Base-by-base conservation (phyloP, 257 asterid species). In the Scutellaria minor region DNA sequence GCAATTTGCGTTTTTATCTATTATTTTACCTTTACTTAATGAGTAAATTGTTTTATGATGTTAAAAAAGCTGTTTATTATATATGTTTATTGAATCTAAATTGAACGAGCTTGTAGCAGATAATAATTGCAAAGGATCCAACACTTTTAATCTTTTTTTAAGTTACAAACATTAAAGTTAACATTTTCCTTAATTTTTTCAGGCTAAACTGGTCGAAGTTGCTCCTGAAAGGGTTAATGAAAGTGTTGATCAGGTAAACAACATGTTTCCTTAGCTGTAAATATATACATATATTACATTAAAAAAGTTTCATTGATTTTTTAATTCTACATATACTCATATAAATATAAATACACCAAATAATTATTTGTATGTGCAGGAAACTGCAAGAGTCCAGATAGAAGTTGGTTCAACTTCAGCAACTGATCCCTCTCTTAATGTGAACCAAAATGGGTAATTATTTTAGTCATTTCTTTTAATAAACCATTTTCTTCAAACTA, bases 141-240 rank as follows among this genome's bases (percentile, higher is more conserved):
- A 51, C 6, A 6, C 6, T 14, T 51, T 51, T 14, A 51, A 14
- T 51, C 35, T 24, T 1, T 5, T 57, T 24, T 9, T 56, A 52
- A 18, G 20, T 48, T 9, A 14, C 27, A 15, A 35, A 10, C 5
- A 31, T 6, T 35, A 7, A 59, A 10, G 2, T 13, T 6, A 59
- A 2, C 3, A 1, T 9, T 7, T 41, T 39, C 13, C 27, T 72
- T 60, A 15, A 45, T 27, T 55, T 47, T 54, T 58, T 60, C 60
- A 84, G 89, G 86, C 83, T 75, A 85, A 73, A 69, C 39, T 87
- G 81, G 77, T 85, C 31, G 88, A 79, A 35, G 54, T 52, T 64
- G 55, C 52, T 20, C 53, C 56, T 10, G 81, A 61, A 44, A 57
- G 66, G 1, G 51, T 61, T 58, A 24, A 24, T 24, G 83, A 75